Conservation (phyloP, 2,329 filamentous ascomycete genomes). For the Fusarium sp. region DNA sequence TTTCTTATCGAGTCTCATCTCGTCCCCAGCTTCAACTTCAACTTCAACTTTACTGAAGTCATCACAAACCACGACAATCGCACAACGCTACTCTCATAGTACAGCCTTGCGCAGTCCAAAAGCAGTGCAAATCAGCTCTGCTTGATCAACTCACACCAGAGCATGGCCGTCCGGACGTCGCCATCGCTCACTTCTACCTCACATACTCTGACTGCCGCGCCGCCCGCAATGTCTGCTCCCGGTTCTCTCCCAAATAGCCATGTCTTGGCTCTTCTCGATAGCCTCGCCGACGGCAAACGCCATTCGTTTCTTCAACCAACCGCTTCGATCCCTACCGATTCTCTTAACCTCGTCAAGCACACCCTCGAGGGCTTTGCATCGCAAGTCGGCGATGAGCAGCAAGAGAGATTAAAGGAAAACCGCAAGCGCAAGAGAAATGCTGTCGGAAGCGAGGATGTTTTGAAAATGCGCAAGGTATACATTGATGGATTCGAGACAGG, state of each 20-base stretch:
- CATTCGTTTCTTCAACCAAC: conserved; percentile 83
- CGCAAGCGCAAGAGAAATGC: conserved; percentile 81
- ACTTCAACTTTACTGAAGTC: conserved; percentile 29
- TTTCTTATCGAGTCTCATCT: conserved; percentile 36
- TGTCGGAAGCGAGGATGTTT: conserved; percentile 61
- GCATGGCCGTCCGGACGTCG: conserved; percentile 59
- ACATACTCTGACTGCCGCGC: conserved; percentile 69
- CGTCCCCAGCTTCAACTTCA: conserved; percentile 38
- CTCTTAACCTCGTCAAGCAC: conserved; percentile 81
- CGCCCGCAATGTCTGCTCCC: conserved; percentile 58
- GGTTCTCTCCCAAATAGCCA: conserved; percentile 53
- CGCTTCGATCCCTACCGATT: conserved; percentile 73
- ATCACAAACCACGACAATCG: conserved; percentile 14
- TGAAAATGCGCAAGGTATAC: conserved; percentile 87
- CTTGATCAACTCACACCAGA: conserved; percentile 36
- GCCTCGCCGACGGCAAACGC: conserved; percentile 70
- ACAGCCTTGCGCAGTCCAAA: background rate
- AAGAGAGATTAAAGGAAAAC: conserved; percentile 74
- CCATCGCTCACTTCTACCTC: conserved; percentile 74
- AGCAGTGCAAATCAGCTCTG: conserved; percentile 34
- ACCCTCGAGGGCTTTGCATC: conserved; percentile 83
- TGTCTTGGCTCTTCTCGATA: conserved; percentile 67
- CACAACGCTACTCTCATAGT: background rate
- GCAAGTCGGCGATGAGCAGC: conserved; percentile 79
- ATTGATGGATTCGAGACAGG: conserved; percentile 87